These are phyloP conservation scores for Coprinopsis strossmayeri DNA, from an alignment of 768 basidiomycete genomes.

Conservation along the genomic window DNA sequence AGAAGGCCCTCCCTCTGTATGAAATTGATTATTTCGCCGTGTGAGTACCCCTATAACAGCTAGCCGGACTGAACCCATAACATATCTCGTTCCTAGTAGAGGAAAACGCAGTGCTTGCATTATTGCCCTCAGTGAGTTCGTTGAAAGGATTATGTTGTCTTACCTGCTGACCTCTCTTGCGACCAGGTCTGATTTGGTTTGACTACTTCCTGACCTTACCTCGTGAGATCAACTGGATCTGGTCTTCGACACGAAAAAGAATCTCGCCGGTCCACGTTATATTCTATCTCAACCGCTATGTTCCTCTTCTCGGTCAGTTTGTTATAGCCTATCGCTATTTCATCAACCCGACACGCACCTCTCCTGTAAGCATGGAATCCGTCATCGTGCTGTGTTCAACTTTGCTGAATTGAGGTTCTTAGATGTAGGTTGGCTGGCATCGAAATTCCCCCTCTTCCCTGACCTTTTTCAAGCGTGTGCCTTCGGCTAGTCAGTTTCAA, in stretches of 20 bases:
- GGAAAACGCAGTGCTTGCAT: no score
- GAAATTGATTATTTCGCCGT: not conserved
- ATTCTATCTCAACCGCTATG: constrained; percentile 40
- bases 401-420: no score
- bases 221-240: constrained; percentile 26
- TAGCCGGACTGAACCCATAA: no score
- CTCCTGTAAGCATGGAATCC: not conserved
- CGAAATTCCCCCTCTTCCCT: no score
- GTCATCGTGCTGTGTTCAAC: no score
- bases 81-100: no score
- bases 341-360: not conserved
- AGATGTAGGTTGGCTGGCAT: no score
- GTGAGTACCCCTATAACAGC: not conserved
- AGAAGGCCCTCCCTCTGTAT: not conserved
- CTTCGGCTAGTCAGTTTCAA: no score
- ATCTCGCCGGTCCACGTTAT: constrained; percentile 28
- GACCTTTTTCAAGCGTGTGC: no score
- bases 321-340: constrained; percentile 17
- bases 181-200: not conserved
- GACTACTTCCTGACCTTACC: not conserved
- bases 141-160: no score
- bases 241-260: constrained; percentile 22
- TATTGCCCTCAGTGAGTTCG: no score
- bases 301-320: constrained; percentile 30
- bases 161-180: not conserved